Evolutionary conservation across 106 monocot genomes (phyloP), one percentile per base, ranked within the genome.

Genomic region (Dendrobium officinale): DNA sequence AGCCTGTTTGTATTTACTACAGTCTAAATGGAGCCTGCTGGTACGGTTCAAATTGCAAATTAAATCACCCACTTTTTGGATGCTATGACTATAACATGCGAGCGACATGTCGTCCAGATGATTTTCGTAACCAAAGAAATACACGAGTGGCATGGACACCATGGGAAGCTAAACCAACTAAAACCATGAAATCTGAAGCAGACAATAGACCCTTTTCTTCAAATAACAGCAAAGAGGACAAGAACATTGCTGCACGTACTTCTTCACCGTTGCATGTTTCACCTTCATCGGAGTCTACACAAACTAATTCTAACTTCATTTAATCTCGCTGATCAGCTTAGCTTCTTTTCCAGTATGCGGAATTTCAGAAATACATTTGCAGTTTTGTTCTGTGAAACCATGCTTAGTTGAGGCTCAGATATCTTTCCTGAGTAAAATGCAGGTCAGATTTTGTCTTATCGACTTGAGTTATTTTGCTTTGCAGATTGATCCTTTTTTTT

Each of bases 1-100:
- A 86, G 18, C 79, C 85, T 24, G 78, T 89, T 9, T 91, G 91
- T 74, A 73, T 64, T 24, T 86, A 82, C 78, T 90, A 89, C 40
- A 81, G 31, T 15, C 55, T 75, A 16, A 82, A 86, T 66, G 89
- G 89, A 56, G 86, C 13, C 42, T 89, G 89, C 86, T 87, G 84
- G 41, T 93, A 91, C 77, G 93, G 91, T 42, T 15, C 91, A 8
- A 81, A 68, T 67, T 93, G 91, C 91, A 93, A 87, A 77, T 93
- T 72, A 58, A 86, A 91, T 80, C 91, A 91, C 41, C 90, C 88
- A 0, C 44, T 86, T 20, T 5, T 80, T 6, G 85, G 87, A 81
- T 83, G 79, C 31, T 93, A 91, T 55, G 17, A 42, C 8, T 93
- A 91, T 55, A 20, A 42, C 13, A 37, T 79, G 18, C 80, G 85